Evolutionary conservation across 352 stramenopile species (phyloP), one percentile per base, ranked within the genome.

Genomic region (Globisporangium yorkense): DNA sequence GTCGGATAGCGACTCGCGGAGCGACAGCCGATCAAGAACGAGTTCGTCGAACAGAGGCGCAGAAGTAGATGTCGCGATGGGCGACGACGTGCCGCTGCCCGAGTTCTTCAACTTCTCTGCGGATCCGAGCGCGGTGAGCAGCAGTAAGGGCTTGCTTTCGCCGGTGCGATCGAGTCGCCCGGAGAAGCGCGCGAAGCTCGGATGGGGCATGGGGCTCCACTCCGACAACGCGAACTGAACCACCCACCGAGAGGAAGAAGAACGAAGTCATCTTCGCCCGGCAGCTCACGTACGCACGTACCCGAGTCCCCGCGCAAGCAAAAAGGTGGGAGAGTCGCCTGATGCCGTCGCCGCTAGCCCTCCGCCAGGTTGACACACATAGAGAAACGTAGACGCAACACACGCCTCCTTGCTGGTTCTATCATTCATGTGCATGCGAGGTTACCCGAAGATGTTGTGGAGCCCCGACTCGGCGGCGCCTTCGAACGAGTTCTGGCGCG

Each of bases 151-250:
- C 43, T 40, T 1, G 18, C 39, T 51, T 20, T 51, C 27, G 44
- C 33, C 50, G 37, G 37, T 16, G 15, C 50, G 7, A 20, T 15
- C 24, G 9, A 10, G 31, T 21, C 48, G 21, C 35, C 24, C 31
- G 46, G 21, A 70, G 57, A 89, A 87, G 53, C 80, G 83, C 8
- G 66, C 57, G 12, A 92, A 88, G 66, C 70, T 92, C 9, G 83
- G 66, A n/a, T 92, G 83, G 83, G 83, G 83, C 29, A 92, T 92
- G 83, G 83, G 83, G 2, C 72, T 92, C 44, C 70, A 74, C 33
- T 60, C 59, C 18, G 54, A 61, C 16, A 56, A 44, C 21, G 15
- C 59, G 5, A 47, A 10, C 27, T 51, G 50, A 33, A 47, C 29
- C 21, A 10, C 24, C 24, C 24, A 27, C 24, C 24, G 24, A 3